Base-by-base conservation (phyloP, 1,284 basidiomycete genomes). In the Irpex rosettiformis region DNA sequence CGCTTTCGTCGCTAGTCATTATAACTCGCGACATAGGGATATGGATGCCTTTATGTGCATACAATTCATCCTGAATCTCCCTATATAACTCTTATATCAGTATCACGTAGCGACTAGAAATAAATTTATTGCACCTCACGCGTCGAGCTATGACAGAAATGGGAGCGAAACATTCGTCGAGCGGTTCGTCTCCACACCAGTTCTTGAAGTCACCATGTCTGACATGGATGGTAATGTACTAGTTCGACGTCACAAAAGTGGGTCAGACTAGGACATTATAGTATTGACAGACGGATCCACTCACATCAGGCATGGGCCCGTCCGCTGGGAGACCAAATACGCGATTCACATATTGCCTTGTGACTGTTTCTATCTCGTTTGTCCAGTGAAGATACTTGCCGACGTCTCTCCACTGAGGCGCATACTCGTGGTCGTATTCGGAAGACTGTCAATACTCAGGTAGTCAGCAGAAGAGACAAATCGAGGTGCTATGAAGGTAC, bases 1-100 rank as follows among this genome's bases (percentile, higher is more conserved):
- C 79, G 55, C 71, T 67, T 70, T 91, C 89, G 67, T 91, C 89
- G 62, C 85, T 88, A 11, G 87, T 89, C 75, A 91, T 80, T 59
- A 91, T 76, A 43, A 91, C 84, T 63, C 82, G 76, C 8, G 80
- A 71, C 62, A 67, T 62, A 25, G 70, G 70, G 13, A 83, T 78
- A 13, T 69, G 70, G 18, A 85, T 69, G 0, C 82, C 82, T 62
- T 81, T 80, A 48, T 75, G 76, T 56, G 76, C 69, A 45, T 72
- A 66, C 27, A 89, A 70, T 61, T 85, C 81, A 3, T 77, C 75
- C 62, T 84, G 81, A 2, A 89, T 79, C 67, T 89, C 85, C 21
- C 79, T 71, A 57, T n/a, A n/a, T n/a, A 16, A 22, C 49, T 22
- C 2, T 40, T 28, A 29, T 11, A 57, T 58, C 8, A 52, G 33